Conservation (phyloP, 192 early-diverging fungal species). For the Entomortierella chlamydospora region DNA sequence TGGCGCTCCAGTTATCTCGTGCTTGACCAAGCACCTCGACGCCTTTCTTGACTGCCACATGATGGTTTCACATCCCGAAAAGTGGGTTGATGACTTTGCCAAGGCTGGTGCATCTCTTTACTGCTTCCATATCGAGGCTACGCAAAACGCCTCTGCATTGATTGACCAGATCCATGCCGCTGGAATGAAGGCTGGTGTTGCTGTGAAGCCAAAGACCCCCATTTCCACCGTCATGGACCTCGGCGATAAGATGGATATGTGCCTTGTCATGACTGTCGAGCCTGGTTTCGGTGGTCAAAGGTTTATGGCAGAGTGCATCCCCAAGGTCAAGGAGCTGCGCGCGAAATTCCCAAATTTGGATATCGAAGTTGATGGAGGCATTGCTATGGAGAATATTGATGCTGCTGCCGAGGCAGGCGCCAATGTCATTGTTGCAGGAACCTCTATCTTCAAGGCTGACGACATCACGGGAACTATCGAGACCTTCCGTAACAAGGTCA, state of each 20-base stretch:
- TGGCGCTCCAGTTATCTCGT: slow-evolving; percentile 92
- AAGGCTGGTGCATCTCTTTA: slow-evolving; percentile 88
- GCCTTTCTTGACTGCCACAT: slow-evolving; percentile 85
- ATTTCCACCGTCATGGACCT: slow-evolving; percentile 68
- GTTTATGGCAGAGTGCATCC: slow-evolving; percentile 90
- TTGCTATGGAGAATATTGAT: slow-evolving; percentile 87
- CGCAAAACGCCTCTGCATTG: slow-evolving; percentile 76
- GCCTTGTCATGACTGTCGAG: slow-evolving; percentile 97
- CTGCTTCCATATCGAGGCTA: slow-evolving; percentile 95
- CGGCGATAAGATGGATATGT: slow-evolving; percentile 82
- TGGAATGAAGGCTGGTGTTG: slow-evolving; percentile 94
- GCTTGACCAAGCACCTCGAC: slow-evolving; percentile 86
- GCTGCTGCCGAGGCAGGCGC: slow-evolving; percentile 89
- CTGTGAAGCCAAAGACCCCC: slow-evolving; percentile 91
- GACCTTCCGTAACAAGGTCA: slow-evolving; percentile 66
- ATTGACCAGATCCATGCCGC: slow-evolving; percentile 83
- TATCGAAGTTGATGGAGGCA: slow-evolving; percentile 96
- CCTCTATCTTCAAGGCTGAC: slow-evolving; percentile 85
- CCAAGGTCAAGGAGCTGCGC: slow-evolving; percentile 85
- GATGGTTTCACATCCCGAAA: slow-evolving; percentile 69
- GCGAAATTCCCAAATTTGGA: slow-evolving; percentile 84
- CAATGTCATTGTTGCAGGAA: slow-evolving; percentile 98
- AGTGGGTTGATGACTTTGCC: slow-evolving; percentile 96
- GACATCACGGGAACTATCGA: slow-evolving; percentile 80
- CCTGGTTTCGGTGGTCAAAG: slow-evolving; percentile 97